phyloP scores from a whole-genome alignment of 2,329 filamentous ascomycete species.

The Davidsoniella virescens region DNA sequence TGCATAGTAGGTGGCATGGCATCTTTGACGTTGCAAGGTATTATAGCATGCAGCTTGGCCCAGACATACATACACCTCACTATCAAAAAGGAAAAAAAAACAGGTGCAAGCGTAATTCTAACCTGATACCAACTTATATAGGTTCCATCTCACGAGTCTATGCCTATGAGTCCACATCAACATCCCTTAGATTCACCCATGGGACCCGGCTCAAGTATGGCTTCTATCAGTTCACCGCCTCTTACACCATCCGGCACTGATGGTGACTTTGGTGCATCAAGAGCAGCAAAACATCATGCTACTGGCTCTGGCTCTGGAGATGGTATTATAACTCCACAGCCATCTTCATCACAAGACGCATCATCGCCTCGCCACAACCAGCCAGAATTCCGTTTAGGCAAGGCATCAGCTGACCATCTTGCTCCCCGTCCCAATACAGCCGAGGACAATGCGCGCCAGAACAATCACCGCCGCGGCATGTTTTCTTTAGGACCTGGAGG shows the following conservation, averaged over 20 bases:
- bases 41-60: background rate
- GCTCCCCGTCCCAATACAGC: slow-evolving; percentile 3
- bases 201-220: slow-evolving; percentile 27
- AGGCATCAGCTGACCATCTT: slow-evolving; percentile 25
- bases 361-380: slow-evolving; percentile 26
- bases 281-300: slow-evolving; percentile 6
- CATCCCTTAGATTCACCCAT: slow-evolving; percentile 5
- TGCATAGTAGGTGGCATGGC: background rate
- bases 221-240: slow-evolving; percentile 71
- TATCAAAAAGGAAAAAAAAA: too few relatives aligned
- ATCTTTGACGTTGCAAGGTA: background rate
- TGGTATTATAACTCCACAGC: slow-evolving; percentile 49
- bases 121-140: background rate
- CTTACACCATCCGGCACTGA: slow-evolving; percentile 70
- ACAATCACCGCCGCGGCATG: slow-evolving; percentile 35
- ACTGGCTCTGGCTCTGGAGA: slow-evolving; percentile 15
- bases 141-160: slow-evolving; percentile 11
- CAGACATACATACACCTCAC: background rate
- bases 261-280: slow-evolving; percentile 18
- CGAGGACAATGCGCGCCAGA: slow-evolving; percentile 13
- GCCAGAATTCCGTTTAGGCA: slow-evolving; percentile 25
- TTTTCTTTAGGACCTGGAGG: slow-evolving; percentile 33
- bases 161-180: slow-evolving; percentile 8
- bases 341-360: slow-evolving; percentile 40
- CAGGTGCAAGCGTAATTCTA: too few relatives aligned